These are phyloP conservation scores for Coccinonectria pachysandricola DNA, from an alignment of 2,329 filamentous ascomycete genomes.

Conservation along the genomic window DNA sequence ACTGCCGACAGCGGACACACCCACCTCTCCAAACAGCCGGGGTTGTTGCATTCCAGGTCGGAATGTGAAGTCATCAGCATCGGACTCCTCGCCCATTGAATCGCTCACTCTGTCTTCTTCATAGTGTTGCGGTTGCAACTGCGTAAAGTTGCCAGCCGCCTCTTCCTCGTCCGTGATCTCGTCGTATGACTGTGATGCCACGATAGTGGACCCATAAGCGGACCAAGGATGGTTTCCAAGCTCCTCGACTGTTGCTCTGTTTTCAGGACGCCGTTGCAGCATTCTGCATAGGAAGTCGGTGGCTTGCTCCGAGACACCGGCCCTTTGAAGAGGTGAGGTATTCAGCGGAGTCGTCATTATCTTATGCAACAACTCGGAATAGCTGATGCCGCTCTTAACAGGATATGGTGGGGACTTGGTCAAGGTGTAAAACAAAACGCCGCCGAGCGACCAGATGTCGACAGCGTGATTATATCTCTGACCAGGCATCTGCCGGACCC, in stretches of 20 bases:
- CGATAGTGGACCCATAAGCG: slow-evolving; percentile 18
- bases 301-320: slow-evolving; percentile 52
- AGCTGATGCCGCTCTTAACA: slow-evolving; percentile 63
- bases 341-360: slow-evolving; percentile 76
- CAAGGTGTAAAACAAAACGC: slow-evolving; percentile 82
- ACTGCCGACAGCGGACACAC: slow-evolving; percentile 41
- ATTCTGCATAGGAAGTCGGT: slow-evolving; percentile 70
- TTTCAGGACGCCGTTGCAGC: slow-evolving; percentile 68
- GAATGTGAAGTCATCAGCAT: slow-evolving; percentile 69
- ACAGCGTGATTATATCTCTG: slow-evolving; percentile 82
- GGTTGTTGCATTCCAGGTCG: slow-evolving; percentile 35
- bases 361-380: slow-evolving; percentile 68
- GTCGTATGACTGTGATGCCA: slow-evolving; percentile 40
- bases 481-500: slow-evolving; percentile 45
- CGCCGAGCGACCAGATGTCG: slow-evolving; percentile 93
- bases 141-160: slow-evolving; percentile 48
- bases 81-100: slow-evolving; percentile 55
- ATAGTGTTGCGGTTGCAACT: slow-evolving; percentile 32
- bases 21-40: slow-evolving; percentile 46
- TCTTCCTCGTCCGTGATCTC: slow-evolving; percentile 52
- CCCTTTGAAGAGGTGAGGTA: slow-evolving; percentile 47
- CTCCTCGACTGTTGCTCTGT: slow-evolving; percentile 62
- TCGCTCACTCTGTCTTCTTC: slow-evolving; percentile 31
- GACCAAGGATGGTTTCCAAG: slow-evolving; percentile 71
- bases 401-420: slow-evolving; percentile 72